These are phyloP conservation scores for Antrodiella citrinella DNA, from an alignment of 768 basidiomycete species.

Conservation along the genomic window DNA sequence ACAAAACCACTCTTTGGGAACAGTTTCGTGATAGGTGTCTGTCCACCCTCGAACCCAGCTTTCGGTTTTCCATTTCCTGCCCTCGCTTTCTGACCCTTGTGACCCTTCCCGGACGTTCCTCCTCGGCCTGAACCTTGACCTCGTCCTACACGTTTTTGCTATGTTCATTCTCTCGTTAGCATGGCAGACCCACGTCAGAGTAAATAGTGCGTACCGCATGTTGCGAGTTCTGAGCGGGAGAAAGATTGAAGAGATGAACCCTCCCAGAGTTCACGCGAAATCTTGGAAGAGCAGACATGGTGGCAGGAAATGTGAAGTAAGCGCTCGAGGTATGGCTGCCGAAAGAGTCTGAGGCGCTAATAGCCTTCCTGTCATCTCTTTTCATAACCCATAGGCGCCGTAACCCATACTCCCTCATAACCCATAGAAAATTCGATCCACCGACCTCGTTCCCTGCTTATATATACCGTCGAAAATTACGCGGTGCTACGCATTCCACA, in stretches of 20 bases:
- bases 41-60: conserved; percentile 91
- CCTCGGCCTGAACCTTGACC: conserved; percentile 90
- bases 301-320: no score
- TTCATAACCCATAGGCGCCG: no score
- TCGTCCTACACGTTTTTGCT: conserved; percentile 94
- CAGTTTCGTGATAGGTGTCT: conserved; percentile 83
- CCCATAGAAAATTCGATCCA: no score
- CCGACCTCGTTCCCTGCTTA: no score
- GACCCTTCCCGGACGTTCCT: conserved; percentile 87
- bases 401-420: no score
- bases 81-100: conserved; percentile 93
- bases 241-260: conserved; percentile 61
- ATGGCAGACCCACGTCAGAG: not conserved
- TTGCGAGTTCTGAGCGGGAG: conserved; percentile 60
- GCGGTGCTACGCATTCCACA: no score
- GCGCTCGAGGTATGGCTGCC: no score
- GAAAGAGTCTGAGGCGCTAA: no score
- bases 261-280: conserved; percentile 34
- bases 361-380: no score
- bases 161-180: conserved; percentile 4
- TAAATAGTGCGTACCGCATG: conserved; percentile 56
- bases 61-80: conserved; percentile 78
- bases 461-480: no score
- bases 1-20: conserved; percentile 94
- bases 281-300: conserved; percentile 30